These are phyloP conservation scores for Clonostachys solani DNA, from an alignment of 2,329 filamentous ascomycete species.

Conservation along the genomic window DNA sequence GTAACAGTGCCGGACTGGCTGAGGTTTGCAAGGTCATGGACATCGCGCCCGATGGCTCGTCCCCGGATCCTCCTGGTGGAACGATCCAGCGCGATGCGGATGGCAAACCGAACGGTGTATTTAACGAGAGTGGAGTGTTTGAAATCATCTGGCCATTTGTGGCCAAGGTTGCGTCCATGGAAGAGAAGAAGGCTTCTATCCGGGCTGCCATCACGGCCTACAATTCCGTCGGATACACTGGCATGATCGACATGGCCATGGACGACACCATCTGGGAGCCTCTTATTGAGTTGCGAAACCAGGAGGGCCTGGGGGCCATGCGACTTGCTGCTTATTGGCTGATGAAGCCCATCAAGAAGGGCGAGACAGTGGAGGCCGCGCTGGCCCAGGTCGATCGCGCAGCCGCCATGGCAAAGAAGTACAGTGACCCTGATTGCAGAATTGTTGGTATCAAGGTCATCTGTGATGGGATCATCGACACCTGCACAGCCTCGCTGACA, in stretches of 20 bases:
- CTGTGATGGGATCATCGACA: slow-evolving; percentile 61
- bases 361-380: slow-evolving; percentile 28
- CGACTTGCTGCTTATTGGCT: slow-evolving; percentile 53
- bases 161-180: slow-evolving; percentile 37
- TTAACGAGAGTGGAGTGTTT: slow-evolving; percentile 48
- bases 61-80: slow-evolving; percentile 44
- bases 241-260: slow-evolving; percentile 58
- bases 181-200: slow-evolving; percentile 43
- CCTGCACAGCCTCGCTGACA: slow-evolving; percentile 56
- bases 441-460: slow-evolving; percentile 62
- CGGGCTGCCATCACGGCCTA: slow-evolving; percentile 44
- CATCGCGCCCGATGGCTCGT: slow-evolving; percentile 23
- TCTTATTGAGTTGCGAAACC: slow-evolving; percentile 36
- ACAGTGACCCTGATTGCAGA: slow-evolving; percentile 31
- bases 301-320: slow-evolving; percentile 26
- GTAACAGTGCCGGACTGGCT: slow-evolving; percentile 42
- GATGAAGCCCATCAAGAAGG: slow-evolving; percentile 47
- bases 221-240: slow-evolving; percentile 47
- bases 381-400: slow-evolving; percentile 44
- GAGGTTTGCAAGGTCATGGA: slow-evolving; percentile 34
- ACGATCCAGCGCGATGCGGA: slow-evolving; percentile 42
- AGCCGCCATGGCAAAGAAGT: slow-evolving; percentile 32
- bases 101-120: slow-evolving; percentile 43
- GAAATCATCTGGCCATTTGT: slow-evolving; percentile 52
- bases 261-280: slow-evolving; percentile 51